Evolutionary conservation across 2,329 filamentous ascomycete species (phyloP).

Genomic region (Saccharata proteae): DNA sequence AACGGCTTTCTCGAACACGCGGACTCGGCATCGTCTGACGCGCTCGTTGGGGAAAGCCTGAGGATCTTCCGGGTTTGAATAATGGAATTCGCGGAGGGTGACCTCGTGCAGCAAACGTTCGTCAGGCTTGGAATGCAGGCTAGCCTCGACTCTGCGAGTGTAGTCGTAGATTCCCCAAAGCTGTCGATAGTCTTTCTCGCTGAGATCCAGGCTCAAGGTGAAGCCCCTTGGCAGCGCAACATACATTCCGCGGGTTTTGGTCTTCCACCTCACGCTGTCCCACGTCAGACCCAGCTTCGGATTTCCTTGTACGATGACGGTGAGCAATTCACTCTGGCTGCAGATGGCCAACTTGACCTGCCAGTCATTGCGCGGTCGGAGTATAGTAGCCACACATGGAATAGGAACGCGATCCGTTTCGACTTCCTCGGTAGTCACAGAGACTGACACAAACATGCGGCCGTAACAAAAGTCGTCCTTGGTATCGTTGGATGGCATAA

Average conservation of each 20-base stretch:
- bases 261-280: conserved; percentile 72
- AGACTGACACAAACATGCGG: conserved; percentile 62
- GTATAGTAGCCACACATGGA: conserved; percentile 63
- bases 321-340: conserved; percentile 68
- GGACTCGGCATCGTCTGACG: conserved; percentile 57
- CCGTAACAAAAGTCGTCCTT: conserved; percentile 65
- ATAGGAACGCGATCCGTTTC: conserved; percentile 57
- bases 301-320: conserved; percentile 59
- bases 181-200: conserved; percentile 64
- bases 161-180: conserved; percentile 81
- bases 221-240: conserved; percentile 67
- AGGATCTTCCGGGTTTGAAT: conserved; percentile 61
- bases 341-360: conserved; percentile 61
- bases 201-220: conserved; percentile 56
- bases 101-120: conserved; percentile 60
- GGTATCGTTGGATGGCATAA: conserved; percentile 68
- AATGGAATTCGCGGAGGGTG: conserved; percentile 63
- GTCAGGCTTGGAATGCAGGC: conserved; percentile 54
- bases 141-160: conserved; percentile 61
- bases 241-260: conserved; percentile 52
- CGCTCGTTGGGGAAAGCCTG: conserved; percentile 65
- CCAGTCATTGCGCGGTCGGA: conserved; percentile 57
- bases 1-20: conserved; percentile 60
- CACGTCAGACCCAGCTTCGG: conserved; percentile 60
- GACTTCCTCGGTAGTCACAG: conserved; percentile 53